phyloP scores from a whole-genome alignment of 129 eudicot genomes.

The Mikania micrantha region DNA sequence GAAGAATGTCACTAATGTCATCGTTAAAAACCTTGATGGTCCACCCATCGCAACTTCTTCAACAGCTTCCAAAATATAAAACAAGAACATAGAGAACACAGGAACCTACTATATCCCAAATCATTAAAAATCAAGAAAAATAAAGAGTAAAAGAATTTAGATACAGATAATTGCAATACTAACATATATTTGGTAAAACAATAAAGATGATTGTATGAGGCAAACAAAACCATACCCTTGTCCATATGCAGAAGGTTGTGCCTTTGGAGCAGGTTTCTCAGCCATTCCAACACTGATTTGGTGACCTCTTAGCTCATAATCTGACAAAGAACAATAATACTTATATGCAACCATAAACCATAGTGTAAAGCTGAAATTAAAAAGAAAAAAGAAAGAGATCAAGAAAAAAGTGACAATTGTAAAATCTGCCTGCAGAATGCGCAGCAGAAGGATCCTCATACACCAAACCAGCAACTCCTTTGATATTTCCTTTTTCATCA shows the following conservation, averaged over 20 bases:
- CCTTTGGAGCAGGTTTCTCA: conserved; percentile 90
- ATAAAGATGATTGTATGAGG: neutral
- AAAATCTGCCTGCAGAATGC: conserved; percentile 94
- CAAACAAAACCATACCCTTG: conserved; percentile 36
- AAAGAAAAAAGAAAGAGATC: neutral
- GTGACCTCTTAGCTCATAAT: conserved; percentile 73
- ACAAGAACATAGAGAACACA: too few relatives aligned
- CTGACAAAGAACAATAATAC: conserved; percentile 30
- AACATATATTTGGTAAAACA: neutral
- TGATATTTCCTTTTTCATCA: conserved; percentile 81
- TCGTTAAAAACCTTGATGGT: too few relatives aligned
- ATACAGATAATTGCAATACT: too few relatives aligned
- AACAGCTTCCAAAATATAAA: too few relatives aligned
- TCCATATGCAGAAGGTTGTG: conserved; percentile 58
- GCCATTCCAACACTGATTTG: conserved; percentile 90
- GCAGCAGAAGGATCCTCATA: conserved; percentile 99
- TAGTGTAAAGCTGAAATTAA: neutral
- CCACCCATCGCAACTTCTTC: too few relatives aligned
- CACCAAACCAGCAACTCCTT: conserved; percentile 85
- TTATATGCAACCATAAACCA: neutral
- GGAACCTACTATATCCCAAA: too few relatives aligned
- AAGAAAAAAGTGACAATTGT: conserved; percentile 36
- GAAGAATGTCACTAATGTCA: too few relatives aligned
- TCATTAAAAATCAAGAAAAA: too few relatives aligned
- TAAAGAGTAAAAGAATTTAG: neutral